Evolutionary conservation across 2,329 filamentous ascomycete genomes (phyloP), one percentile per base, ranked within the genome.

Genomic region (Paecilomyces niveus): DNA sequence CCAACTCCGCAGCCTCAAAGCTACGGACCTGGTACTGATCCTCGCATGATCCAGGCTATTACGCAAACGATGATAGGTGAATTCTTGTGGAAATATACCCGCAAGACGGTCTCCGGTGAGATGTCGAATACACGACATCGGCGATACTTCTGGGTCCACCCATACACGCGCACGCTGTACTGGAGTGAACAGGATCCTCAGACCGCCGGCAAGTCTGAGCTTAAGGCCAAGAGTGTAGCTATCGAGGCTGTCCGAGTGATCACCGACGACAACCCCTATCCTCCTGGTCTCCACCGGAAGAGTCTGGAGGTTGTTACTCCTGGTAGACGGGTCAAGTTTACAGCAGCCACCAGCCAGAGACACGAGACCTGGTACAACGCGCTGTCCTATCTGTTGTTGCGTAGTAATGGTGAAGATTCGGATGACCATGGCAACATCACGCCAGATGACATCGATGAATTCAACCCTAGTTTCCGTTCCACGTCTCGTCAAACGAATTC

Each of bases 31-130:
- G 84, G 84, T 62, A 96, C 92, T 4, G 94, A 99, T 76, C 93
- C 93, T 62, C 89, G 93, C 67, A 97, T 99, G 92, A 97, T 99
- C 65, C 92, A 97, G 77, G 94, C 94, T 54, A 97, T 99, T 64
- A 99, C 94, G 1, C 93, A 99, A 75, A 97, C 94, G 18, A 99
- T 99, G 94, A 97, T 99, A 70, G 94, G 94, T 58, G 94, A 99
- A 73, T 97, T 93, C 73, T 81, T 99, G 49, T 99, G 94, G 94
- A 99, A 99, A 74, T 99, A 99, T 76, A 99, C 94, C 0, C 89
- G 94, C 68, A 96, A 94, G 78, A 83, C 92, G 60, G 92, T 92
- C n/a, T 88, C 93, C 24, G 89, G 87, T 57, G 89, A 92, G 62
- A 86, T 96, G 76, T 97, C 92, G 15, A 89, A 87, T 66, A 96